Evolutionary conservation across 75 land plant genomes (phyloP), one percentile per base, ranked within the genome.

Genomic region (Larix kaempferi): DNA sequence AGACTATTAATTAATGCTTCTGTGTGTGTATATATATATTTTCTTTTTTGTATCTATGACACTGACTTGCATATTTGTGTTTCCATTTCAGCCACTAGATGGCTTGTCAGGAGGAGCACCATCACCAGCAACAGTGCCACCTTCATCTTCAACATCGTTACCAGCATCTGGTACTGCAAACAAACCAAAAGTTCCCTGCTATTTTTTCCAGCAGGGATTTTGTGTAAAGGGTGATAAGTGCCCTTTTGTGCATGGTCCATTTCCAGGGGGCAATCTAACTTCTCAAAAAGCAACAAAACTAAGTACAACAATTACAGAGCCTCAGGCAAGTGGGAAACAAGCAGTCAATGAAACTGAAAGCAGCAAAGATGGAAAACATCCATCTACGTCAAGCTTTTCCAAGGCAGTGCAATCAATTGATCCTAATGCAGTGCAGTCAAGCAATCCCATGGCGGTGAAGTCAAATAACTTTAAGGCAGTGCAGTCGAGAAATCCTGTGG

Each of bases 181-280:
- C 56, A 95, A 86, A 66, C 84, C 87, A 19, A 78, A 59, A 75
- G 78, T 80, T 57, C 98, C 95, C 6, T 94, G 95, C 72, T 90
- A 86, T 65, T 94, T 82, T 84, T 94, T 85, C 73, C 73, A 69
- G 60, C 88, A 80, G 58, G 95, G 93, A 11, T 80, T 62, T 35
- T 96, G 99, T 81, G 67, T 89, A 33, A 96, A 96, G 83, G 99
- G 99, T 73, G 94, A 91, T 59, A 85, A 81, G 79, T 96, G 99
- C 81, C 81, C 91, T 22, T 96, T 88, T 74, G 49, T 85, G 83
- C 99, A 96, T 82, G 89, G 92, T 25, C 63, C 86, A 29, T 78
- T 62, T 72, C 44, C 60, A 22, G 60, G 49, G 55, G 27, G 80
- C 5, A 49, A 23, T 77, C 2, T 55, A 62, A 6, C 27, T 63